Percentiles rank a stretch among this genome's conserved stretches.
These are phyloP conservation scores for Cystofilobasidium macerans DNA, from an alignment of 768 basidiomycete genomes.

Conservation along the genomic window DNA sequence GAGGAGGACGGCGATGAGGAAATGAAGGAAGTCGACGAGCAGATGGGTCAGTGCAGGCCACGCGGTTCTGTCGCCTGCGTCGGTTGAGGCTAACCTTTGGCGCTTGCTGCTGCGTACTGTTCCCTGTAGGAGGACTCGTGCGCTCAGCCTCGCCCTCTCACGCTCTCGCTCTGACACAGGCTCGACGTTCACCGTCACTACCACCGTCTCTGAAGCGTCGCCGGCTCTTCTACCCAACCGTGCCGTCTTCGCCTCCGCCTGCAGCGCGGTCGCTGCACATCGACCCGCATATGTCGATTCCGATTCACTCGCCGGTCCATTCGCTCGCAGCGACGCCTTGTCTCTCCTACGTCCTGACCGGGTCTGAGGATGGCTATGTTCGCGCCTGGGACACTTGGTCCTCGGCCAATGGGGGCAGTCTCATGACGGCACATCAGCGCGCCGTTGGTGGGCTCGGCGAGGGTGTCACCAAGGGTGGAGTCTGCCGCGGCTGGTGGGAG, in stretches of 20 bases:
- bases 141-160: constrained; percentile 4
- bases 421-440: constrained; percentile 76
- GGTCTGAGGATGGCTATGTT: constrained; percentile 86
- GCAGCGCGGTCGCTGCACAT: constrained; percentile 58
- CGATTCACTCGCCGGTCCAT: constrained; percentile 78
- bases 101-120: not conserved
- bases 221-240: constrained; percentile 32
- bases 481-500: constrained; percentile 83
- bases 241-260: constrained; percentile 2
- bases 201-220: constrained; percentile 37
- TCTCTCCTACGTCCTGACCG: constrained; percentile 78
- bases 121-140: not conserved
- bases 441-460: constrained; percentile 84
- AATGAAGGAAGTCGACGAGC: constrained; percentile 9
- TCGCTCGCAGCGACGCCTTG: constrained; percentile 75
- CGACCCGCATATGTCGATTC: constrained; percentile 82
- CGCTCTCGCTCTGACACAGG: constrained; percentile 9
- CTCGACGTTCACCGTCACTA: constrained; percentile 15
- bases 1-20: constrained; percentile 26
- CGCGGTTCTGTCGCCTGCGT: not conserved
- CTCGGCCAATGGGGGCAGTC: constrained; percentile 73
- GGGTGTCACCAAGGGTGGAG: constrained; percentile 79
- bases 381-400: constrained; percentile 84
- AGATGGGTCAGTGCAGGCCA: constrained; percentile 2
- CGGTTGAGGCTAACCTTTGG: not conserved